A percentile compares a stretch with the other conserved stretches of the same genome.
Evolutionary conservation across 2,329 filamentous ascomycete species (phyloP).

Genomic region (Claviceps pazoutovae): DNA sequence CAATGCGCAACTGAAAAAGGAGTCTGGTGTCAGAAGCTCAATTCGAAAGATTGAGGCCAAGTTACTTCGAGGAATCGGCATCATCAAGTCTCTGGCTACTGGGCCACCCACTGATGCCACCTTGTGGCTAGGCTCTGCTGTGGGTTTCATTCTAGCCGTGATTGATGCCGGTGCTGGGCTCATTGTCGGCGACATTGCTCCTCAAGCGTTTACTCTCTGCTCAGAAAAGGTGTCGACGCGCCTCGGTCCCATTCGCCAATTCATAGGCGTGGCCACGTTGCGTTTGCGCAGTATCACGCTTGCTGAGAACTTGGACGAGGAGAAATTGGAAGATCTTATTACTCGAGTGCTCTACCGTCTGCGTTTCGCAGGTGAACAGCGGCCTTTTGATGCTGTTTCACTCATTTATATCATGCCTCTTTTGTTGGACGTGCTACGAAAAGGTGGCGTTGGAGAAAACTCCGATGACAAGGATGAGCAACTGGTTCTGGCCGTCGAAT

Average conservation of each 20-base stretch:
- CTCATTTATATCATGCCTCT: slow-evolving; percentile 79
- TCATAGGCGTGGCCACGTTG: slow-evolving; percentile 77
- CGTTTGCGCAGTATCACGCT: slow-evolving; percentile 65
- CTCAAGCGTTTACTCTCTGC: slow-evolving; percentile 66
- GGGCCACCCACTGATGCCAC: slow-evolving; percentile 83
- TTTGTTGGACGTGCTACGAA: slow-evolving; percentile 61
- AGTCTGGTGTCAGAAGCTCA: slow-evolving; percentile 61
- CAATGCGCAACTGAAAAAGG: slow-evolving; percentile 79
- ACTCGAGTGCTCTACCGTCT: slow-evolving; percentile 84
- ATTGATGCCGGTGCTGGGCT: slow-evolving; percentile 71
- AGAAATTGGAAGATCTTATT: slow-evolving; percentile 71
- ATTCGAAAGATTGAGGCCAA: slow-evolving; percentile 56
- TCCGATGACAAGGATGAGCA: slow-evolving; percentile 79
- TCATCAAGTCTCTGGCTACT: slow-evolving; percentile 67
- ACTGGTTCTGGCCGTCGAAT: slow-evolving; percentile 74
- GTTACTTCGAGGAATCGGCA: slow-evolving; percentile 70
- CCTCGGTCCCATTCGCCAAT: slow-evolving; percentile 62
- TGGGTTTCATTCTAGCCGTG: slow-evolving; percentile 56
- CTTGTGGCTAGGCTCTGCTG: slow-evolving; percentile 74
- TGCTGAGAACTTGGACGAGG: slow-evolving; percentile 56
- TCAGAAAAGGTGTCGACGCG: slow-evolving; percentile 61
- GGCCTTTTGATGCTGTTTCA: slow-evolving; percentile 81
- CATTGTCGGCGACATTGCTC: slow-evolving; percentile 66
- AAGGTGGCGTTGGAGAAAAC: slow-evolving; percentile 60
- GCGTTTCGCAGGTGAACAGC: slow-evolving; percentile 79